Percentiles rank a stretch among this genome's conserved stretches.
Evolutionary conservation across 495 filamentous ascomycete genomes (phyloP).

Genomic region (Talaromyces borbonicus): DNA sequence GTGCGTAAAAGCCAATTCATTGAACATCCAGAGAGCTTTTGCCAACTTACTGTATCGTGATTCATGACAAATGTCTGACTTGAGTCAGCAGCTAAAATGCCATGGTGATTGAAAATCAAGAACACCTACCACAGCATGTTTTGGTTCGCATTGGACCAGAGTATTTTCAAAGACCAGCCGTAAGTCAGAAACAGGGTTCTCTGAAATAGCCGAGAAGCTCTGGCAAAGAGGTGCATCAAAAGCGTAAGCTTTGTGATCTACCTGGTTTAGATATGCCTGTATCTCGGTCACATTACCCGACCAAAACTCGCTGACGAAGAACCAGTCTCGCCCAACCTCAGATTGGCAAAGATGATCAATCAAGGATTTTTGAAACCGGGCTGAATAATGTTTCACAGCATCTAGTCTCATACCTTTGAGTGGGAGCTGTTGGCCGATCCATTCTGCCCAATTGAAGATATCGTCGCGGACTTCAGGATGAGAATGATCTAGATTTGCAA

Average conservation of each 20-base stretch:
- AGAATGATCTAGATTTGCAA: constrained; percentile 55
- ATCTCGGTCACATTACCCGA: constrained; percentile 46
- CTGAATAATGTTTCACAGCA: constrained; percentile 62
- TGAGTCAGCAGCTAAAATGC: not conserved
- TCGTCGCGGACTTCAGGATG: constrained; percentile 57
- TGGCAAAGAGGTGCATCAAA: constrained; percentile 62
- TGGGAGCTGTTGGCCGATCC: constrained; percentile 48
- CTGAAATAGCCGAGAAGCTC: constrained; percentile 49
- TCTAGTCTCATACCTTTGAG: constrained; percentile 65
- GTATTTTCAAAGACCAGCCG: constrained; percentile 50
- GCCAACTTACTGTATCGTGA: constrained; percentile 32
- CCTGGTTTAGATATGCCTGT: constrained; percentile 45
- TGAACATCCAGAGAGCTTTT: too few relatives aligned
- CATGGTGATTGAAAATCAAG: not conserved
- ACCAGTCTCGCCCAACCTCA: constrained; percentile 41
- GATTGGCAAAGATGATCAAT: constrained; percentile 43
- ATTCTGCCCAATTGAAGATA: constrained; percentile 55
- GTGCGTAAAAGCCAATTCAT: too few relatives aligned
- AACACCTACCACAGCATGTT: constrained; percentile 51
- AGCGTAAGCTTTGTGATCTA: constrained; percentile 47
- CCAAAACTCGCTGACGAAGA: constrained; percentile 71
- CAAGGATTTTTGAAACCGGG: constrained; percentile 52
- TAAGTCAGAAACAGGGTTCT: constrained; percentile 44
- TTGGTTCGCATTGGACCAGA: constrained; percentile 45
- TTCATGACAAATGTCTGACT: constrained; percentile 34